Evolutionary conservation across 306 rosid genomes (phyloP), one percentile per base, ranked within the genome.

Genomic region (Purshia tridentata): DNA sequence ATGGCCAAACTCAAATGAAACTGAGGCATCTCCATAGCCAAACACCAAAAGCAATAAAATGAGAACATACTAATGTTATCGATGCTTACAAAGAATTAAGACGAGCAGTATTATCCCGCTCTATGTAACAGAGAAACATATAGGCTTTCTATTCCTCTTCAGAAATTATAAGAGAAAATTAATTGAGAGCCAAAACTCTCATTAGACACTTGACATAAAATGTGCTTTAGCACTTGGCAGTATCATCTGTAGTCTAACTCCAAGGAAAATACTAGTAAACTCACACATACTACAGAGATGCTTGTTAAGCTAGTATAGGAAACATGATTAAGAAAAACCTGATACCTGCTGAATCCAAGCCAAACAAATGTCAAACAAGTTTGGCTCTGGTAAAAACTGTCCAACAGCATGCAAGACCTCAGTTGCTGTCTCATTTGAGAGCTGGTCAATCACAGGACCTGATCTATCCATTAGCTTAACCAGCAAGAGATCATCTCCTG

Each of bases 321-420:
- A 68, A 68, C 35, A 37, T 3, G 35, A 68, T 19, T 0, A 42
- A 29, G 37, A 23, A 52, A 40, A 70, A 15, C 67, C 4, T 72
- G 53, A 77, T 86, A 94, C 98, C 98, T 91, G 96, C 72, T 91
- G 96, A 86, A 86, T 86, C 99, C 99, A 94, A 82, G 88, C 87
- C 81, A 94, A 81, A 77, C 97, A 94, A 65, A 91, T 62, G 65
- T 88, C 96, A 77, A 84, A 88, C 84, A 94, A 78, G 83, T 87
- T 88, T 84, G 84, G 92, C 70, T 91, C 98, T 18, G 80, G 65
- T 57, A 94, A 74, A 81, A 89, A 91, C 67, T 89, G 97, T 69
- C 83, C 90, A 72, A 94, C 81, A 20, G 95, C 95, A 73, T 85
- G 80, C 82, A 89, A 72, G 53, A 87, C 76, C 84, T 94, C 98